These are phyloP conservation scores for Phaeotremella fagi DNA, from an alignment of 768 basidiomycete species.

Conservation along the genomic window DNA sequence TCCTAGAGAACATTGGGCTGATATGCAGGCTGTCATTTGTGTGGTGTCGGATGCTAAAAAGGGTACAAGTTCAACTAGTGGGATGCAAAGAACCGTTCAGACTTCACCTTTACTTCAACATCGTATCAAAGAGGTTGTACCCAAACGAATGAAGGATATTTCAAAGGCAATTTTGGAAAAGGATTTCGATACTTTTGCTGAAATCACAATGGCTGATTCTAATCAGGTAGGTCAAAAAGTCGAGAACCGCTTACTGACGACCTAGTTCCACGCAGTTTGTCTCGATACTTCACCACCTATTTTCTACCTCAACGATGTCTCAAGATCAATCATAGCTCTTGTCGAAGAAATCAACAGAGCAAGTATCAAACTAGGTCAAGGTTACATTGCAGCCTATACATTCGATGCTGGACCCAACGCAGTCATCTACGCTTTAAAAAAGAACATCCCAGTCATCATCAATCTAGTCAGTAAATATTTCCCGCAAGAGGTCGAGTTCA, in stretches of 20 bases:
- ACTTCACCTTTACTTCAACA: slow-evolving; percentile 83
- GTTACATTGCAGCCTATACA: slow-evolving; percentile 87
- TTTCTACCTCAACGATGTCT: slow-evolving; percentile 99
- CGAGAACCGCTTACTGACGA: too few relatives aligned
- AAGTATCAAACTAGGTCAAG: slow-evolving; percentile 52
- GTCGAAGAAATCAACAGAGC: slow-evolving; percentile 90
- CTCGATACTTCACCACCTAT: slow-evolving; percentile 97
- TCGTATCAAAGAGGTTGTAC: slow-evolving; percentile 81
- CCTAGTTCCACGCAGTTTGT: slow-evolving; percentile 96
- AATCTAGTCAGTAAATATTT: slow-evolving; percentile 75
- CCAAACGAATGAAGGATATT: slow-evolving; percentile 76
- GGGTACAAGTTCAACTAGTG: slow-evolving; percentile 85
- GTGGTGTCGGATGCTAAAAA: slow-evolving; percentile 96
- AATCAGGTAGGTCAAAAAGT: too few relatives aligned
- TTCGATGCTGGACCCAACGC: slow-evolving; percentile 98
- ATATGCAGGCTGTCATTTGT: slow-evolving; percentile 94
- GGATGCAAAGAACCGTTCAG: slow-evolving; percentile 97
- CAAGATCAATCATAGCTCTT: slow-evolving; percentile 81
- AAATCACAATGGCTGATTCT: slow-evolving; percentile 92
- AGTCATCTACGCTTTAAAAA: slow-evolving; percentile 81
- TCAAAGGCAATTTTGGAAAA: slow-evolving; percentile 67
- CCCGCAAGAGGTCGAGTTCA: slow-evolving; percentile 72
- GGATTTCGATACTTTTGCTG: slow-evolving; percentile 85
- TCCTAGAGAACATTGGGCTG: slow-evolving; percentile 80
- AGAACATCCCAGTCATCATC: slow-evolving; percentile 73